These are phyloP conservation scores for Corylus heterophylla DNA, from an alignment of 306 rosid genomes.

Conservation along the genomic window DNA sequence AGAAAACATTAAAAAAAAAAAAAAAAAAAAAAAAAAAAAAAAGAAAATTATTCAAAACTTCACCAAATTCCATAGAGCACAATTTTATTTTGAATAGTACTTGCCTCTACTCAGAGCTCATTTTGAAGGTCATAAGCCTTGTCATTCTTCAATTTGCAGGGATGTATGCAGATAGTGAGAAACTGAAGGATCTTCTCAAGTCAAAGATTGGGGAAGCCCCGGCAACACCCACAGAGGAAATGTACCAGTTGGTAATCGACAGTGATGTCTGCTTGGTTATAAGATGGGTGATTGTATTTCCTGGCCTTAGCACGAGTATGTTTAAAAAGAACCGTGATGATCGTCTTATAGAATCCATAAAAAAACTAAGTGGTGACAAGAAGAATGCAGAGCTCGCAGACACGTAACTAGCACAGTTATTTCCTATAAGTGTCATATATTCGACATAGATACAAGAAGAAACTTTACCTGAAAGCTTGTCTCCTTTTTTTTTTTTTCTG, in stretches of 20 bases:
- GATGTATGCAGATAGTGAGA: conserved; percentile 23
- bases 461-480: not conserved
- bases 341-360: conserved; percentile 19
- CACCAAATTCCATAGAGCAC: too few species aligned
- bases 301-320: conserved; percentile 17
- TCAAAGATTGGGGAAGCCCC: conserved; percentile 15
- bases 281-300: conserved; percentile 13
- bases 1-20: too few species aligned
- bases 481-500: not conserved
- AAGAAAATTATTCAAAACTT: too few species aligned
- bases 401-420: conserved; percentile 14
- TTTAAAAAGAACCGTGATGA: conserved; percentile 11
- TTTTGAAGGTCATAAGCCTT: not conserved
- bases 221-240: conserved; percentile 24
- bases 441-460: not conserved
- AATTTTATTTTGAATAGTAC: too few species aligned
- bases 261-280: conserved; percentile 23
- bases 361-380: conserved; percentile 26
- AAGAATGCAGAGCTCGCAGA: conserved; percentile 22
- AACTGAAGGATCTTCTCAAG: conserved; percentile 19
- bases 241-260: conserved; percentile 23
- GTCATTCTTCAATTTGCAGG: conserved; percentile 5
- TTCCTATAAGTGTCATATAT: not conserved
- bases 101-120: not conserved
- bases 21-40: too few species aligned